A percentile compares a stretch with the other conserved stretches of the same genome.
phyloP scores from a whole-genome alignment of 306 rosid genomes.

The Cucurbita moschata region DNA sequence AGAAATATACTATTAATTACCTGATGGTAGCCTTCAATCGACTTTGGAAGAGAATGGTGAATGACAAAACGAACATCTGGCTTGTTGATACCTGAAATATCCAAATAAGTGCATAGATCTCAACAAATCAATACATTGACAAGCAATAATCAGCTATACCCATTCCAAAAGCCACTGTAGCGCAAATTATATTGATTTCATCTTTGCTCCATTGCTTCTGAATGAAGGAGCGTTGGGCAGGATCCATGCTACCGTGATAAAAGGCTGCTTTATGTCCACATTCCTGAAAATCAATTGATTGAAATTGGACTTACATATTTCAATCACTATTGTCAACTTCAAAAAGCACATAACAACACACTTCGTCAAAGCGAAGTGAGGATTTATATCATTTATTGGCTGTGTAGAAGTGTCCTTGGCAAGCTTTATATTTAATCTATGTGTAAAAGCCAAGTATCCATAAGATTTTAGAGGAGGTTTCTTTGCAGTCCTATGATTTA shows the following conservation, averaged over 20 bases:
- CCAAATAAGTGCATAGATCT: conserved; percentile 15
- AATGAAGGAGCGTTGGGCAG: conserved; percentile 66
- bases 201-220: conserved; percentile 99
- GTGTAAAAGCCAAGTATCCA: background rate
- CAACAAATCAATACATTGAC: conserved; percentile 13
- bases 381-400: background rate
- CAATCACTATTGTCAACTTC: background rate
- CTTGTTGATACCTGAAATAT: conserved; percentile 82
- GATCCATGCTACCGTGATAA: conserved; percentile 94
- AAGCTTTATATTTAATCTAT: background rate
- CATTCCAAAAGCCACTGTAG: conserved; percentile 99
- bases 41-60: conserved; percentile 95
- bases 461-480: background rate
- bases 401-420: background rate
- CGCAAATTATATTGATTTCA: conserved; percentile 84
- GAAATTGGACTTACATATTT: background rate
- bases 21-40: conserved; percentile 98
- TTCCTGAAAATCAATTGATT: conserved; percentile 37
- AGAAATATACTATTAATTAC: conserved; percentile 18
- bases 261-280: conserved; percentile 88
- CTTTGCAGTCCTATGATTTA: background rate
- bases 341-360: background rate
- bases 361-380: background rate
- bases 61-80: conserved; percentile 97
- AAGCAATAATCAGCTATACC: conserved; percentile 38